A percentile compares a stretch with the other conserved stretches of the same genome.
Evolutionary conservation across 2,329 filamentous ascomycete genomes (phyloP).

Genomic region (Rhinocladiella similis): DNA sequence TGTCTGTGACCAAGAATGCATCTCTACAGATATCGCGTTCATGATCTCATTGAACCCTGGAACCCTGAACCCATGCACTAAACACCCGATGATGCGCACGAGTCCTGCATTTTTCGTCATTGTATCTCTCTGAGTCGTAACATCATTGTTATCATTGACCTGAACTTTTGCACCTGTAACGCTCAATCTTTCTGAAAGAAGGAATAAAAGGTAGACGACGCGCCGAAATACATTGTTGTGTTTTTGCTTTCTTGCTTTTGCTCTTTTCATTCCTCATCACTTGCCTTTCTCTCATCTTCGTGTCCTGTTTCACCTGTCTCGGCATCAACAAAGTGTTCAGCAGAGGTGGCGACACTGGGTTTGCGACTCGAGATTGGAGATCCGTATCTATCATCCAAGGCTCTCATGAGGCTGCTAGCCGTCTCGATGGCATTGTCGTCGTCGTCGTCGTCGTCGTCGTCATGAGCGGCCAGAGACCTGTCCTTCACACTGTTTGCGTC

Average conservation of each 20-base stretch:
- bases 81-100: too few relatives aligned
- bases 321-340: constrained; percentile 26
- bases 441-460: constrained; percentile 14
- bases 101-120: too few relatives aligned
- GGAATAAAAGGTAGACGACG: background rate
- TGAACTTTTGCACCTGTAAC: too few relatives aligned
- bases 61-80: too few relatives aligned
- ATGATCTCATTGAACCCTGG: too few relatives aligned
- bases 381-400: constrained; percentile 6
- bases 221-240: background rate
- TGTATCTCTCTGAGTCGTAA: too few relatives aligned
- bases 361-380: constrained; percentile 15
- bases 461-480: background rate
- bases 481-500: constrained; percentile 5
- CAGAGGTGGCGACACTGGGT: constrained; percentile 19
- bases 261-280: background rate
- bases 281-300: background rate
- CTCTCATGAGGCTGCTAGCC: constrained; percentile 7
- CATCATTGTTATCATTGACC: too few relatives aligned
- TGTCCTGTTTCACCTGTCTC: constrained; percentile 14
- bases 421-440: constrained; percentile 13
- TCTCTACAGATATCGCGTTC: too few relatives aligned
- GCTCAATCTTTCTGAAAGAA: background rate
- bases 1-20: too few relatives aligned
- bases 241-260: background rate